Evolutionary conservation across 352 stramenopile genomes (phyloP), one percentile per base, ranked within the genome.

Genomic region (Pythium phragmiticola): DNA sequence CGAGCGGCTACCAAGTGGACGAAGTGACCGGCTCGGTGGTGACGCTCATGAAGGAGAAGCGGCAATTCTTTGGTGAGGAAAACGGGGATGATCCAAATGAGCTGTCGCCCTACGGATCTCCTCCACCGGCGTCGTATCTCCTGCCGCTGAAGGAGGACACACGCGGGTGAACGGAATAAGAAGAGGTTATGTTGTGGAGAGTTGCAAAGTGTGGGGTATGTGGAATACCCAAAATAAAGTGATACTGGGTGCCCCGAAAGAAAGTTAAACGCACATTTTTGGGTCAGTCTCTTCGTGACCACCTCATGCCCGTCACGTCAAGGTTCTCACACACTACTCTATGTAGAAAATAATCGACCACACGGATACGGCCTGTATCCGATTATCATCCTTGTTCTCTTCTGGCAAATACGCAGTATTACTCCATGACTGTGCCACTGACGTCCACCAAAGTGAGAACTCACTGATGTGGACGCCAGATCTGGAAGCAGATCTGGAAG

Each of bases 1-100:
- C 83, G 58, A 68, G 56, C 47, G 51, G 39, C 8, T 69, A 59
- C 37, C 46, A 60, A 16, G 56, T 73, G 14, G 66, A 73, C 51
- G 66, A 72, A 55, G 16, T 68, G 53, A 55, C 65, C 30, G 59
- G 58, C 59, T 7, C 48, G 5, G 52, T 58, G 13, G 52, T 58
- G 11, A 57, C 39, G 33, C 37, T 51, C 8, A 36, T 58, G 26
- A 37, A 17, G 13, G 23, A 53, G 21, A 39, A 53, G 47, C 21
- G 26, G 21, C 57, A 66, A 17, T 72, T 72, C 48, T 67, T 72
- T 36, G 55, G 55, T 16, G 56, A 69, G 17, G 51, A 66, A 13
- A 60, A 54, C 42, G 26, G 41, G 12, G 50, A 66, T 33, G 63
- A 58, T 6, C 42, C 55, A 16, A 57, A 65, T 42, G 64, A 65